These are phyloP conservation scores for Candida sphagnicola DNA, from an alignment of 805 yeast genomes.

Conservation along the genomic window DNA sequence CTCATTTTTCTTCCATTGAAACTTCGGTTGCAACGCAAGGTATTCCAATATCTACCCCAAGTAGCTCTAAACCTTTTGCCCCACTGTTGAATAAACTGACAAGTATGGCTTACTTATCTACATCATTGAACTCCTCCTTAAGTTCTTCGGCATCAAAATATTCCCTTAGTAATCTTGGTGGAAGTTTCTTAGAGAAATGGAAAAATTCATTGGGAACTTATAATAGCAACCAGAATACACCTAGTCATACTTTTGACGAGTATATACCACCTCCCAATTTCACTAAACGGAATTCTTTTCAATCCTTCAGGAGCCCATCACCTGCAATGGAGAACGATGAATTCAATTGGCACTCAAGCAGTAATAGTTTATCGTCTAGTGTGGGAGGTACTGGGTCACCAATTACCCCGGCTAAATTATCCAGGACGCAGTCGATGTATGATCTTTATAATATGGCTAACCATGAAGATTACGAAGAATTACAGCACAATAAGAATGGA, in stretches of 20 bases:
- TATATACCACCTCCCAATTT: conserved; percentile 13
- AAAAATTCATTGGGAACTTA: conserved; percentile 25
- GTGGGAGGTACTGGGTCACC: conserved; percentile 3
- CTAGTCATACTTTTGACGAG: conserved; percentile 7
- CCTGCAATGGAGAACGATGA: conserved; percentile 35
- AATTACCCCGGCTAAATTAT: conserved; percentile 15
- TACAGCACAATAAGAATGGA: not conserved
- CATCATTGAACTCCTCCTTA: conserved; percentile 36
- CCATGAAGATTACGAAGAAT: conserved; percentile 7
- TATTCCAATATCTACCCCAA: conserved; percentile 12
- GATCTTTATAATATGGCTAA: conserved; percentile 17
- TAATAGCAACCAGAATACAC: conserved; percentile 16
- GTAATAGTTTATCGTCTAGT: conserved; percentile 3
- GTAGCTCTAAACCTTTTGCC: not conserved
- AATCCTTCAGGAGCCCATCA: conserved; percentile 31
- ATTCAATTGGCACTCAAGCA: conserved; percentile 14
- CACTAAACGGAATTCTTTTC: conserved; percentile 22
- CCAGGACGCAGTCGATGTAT: conserved; percentile 35
- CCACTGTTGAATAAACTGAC: conserved; percentile 32
- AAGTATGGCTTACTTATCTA: conserved; percentile 37
- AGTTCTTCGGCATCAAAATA: conserved; percentile 36
- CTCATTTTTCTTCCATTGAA: conserved; percentile 12
- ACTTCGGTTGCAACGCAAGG: conserved; percentile 12
- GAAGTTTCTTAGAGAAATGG: conserved; percentile 45
- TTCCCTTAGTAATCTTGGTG: conserved; percentile 37